phyloP scores from a whole-genome alignment of 768 basidiomycete genomes.

The Boletus reticulatus region DNA sequence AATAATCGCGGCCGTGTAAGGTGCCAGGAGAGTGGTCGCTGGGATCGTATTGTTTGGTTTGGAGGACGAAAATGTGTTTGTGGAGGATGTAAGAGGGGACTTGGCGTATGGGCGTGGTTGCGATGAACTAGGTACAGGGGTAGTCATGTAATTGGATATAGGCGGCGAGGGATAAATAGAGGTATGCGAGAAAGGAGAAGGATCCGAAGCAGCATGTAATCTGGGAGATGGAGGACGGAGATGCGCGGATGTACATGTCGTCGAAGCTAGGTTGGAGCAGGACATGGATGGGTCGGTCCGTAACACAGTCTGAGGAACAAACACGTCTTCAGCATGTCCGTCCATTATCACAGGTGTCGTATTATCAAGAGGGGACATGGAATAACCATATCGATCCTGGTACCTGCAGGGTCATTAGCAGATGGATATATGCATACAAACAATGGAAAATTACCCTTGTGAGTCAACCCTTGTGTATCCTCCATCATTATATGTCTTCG shows the following conservation, averaged over 20 bases:
- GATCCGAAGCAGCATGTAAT: slow-evolving; percentile 24
- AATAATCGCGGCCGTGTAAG: slow-evolving; percentile 61
- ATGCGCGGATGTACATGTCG: slow-evolving; percentile 22
- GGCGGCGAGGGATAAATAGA: slow-evolving; percentile 27
- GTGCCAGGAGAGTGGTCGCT: slow-evolving; percentile 55
- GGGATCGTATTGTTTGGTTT: slow-evolving; percentile 58
- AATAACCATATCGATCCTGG: slow-evolving; percentile 27
- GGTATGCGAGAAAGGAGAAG: slow-evolving; percentile 17
- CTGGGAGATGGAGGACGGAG: slow-evolving; percentile 30
- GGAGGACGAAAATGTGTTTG: slow-evolving; percentile 36
- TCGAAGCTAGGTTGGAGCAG: slow-evolving; percentile 6
- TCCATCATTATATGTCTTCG: slow-evolving; percentile 22
- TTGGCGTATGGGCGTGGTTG: slow-evolving; percentile 16
- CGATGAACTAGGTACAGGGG: slow-evolving; percentile 20
- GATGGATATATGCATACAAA: slow-evolving; percentile 9
- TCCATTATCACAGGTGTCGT: slow-evolving; percentile 36
- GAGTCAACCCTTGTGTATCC: slow-evolving; percentile 23
- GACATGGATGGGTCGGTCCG: slow-evolving; percentile 12
- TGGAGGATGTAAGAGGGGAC: slow-evolving; percentile 35
- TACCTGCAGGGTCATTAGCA: slow-evolving; percentile 25
- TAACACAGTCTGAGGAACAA: slow-evolving; percentile 25
- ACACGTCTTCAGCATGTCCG: slow-evolving; percentile 21
- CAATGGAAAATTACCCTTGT: slow-evolving; percentile 28
- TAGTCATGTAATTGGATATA: slow-evolving; percentile 22
- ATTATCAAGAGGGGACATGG: slow-evolving; percentile 28